These are phyloP conservation scores for Byssochlamys sp. DNA, from an alignment of 2,329 filamentous ascomycete species.

Conservation along the genomic window DNA sequence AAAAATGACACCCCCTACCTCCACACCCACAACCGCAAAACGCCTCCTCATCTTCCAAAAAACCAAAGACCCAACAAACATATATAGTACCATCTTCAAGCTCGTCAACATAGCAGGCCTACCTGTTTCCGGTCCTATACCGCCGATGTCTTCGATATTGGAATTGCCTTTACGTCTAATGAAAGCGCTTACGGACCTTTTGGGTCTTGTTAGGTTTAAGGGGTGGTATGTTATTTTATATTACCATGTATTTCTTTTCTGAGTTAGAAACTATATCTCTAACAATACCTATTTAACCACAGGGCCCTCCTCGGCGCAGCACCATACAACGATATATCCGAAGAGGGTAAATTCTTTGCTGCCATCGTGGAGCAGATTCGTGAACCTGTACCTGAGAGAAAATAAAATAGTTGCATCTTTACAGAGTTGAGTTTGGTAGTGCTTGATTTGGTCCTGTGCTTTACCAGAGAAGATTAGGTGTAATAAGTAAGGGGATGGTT, in stretches of 20 bases:
- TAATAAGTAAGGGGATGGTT: no score
- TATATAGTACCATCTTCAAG: constrained; percentile 19
- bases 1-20: constrained; percentile 2
- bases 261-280: not conserved
- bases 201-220: constrained; percentile 30
- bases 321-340: constrained; percentile 26
- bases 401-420: no score
- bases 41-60: constrained; percentile 32
- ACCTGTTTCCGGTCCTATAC: constrained; percentile 24
- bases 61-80: constrained; percentile 21
- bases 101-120: constrained; percentile 29
- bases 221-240: constrained; percentile 20
- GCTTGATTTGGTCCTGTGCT: no score
- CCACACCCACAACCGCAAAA: constrained; percentile 1
- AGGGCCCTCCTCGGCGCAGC: constrained; percentile 27
- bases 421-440: no score
- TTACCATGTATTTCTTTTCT: no score
- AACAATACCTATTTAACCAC: not conserved
- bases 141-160: constrained; percentile 24
- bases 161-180: constrained; percentile 25
- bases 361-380: constrained; percentile 25
- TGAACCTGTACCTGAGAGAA: not conserved
- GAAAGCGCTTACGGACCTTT: constrained; percentile 30
- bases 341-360: constrained; percentile 29
- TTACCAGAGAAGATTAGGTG: no score